Percentiles rank a stretch among this genome's conserved stretches.
Conservation (phyloP, 495 filamentous ascomycete species). For the Penicillium argentinense region DNA sequence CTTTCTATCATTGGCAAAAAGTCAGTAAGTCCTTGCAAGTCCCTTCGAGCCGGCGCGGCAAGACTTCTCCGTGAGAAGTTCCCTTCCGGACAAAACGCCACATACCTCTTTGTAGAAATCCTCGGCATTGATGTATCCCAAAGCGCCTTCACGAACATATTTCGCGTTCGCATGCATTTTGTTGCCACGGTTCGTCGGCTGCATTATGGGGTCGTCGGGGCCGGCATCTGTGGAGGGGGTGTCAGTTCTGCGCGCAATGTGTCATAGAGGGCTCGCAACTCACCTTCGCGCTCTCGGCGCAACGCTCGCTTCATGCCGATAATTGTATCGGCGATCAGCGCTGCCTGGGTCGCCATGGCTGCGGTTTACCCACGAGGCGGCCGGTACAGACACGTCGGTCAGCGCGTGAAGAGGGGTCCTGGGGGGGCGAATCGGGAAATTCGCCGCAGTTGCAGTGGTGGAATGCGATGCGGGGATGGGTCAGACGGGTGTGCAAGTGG, state of each 20-base stretch:
- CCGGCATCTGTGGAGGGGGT: slow-evolving; percentile 64
- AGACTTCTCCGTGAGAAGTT: neutral
- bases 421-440: neutral
- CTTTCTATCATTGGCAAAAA: slow-evolving; percentile 51
- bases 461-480: neutral
- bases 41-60: slow-evolving; percentile 2
- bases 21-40: slow-evolving; percentile 10
- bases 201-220: slow-evolving; percentile 78
- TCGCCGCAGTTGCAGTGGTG: neutral
- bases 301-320: slow-evolving; percentile 73
- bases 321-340: slow-evolving; percentile 70
- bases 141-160: slow-evolving; percentile 73
- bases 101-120: slow-evolving; percentile 83
- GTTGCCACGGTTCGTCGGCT: slow-evolving; percentile 84
- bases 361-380: slow-evolving; percentile 16
- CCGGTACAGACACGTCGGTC: slow-evolving; percentile 18
- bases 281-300: slow-evolving; percentile 61
- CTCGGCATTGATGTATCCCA: slow-evolving; percentile 68
- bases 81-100: slow-evolving; percentile 8
- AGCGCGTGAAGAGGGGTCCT: slow-evolving; percentile 14
- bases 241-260: too few species aligned
- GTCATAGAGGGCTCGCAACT: slow-evolving; percentile 10
- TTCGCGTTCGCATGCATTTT: slow-evolving; percentile 83
- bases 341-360: slow-evolving; percentile 71
- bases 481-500: neutral